phyloP scores from a whole-genome alignment of 148 eudicot genomes.

The Amaranthus palmeri region DNA sequence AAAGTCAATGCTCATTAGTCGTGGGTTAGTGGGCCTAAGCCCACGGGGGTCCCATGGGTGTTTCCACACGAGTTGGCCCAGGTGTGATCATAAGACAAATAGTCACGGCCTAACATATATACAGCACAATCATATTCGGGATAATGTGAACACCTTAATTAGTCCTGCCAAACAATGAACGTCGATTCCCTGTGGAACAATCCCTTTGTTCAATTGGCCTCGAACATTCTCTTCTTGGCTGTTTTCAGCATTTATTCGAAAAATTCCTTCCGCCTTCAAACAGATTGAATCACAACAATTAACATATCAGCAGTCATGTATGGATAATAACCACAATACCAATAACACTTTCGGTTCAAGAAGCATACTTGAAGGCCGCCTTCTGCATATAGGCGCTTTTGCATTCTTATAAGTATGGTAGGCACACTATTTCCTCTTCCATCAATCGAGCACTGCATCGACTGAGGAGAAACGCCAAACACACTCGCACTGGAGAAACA shows the following conservation, averaged over 20 bases:
- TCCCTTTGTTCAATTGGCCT: constrained; percentile 67
- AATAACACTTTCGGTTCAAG: neutral
- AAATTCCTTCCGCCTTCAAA: constrained; percentile 84
- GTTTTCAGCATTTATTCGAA: constrained; percentile 80
- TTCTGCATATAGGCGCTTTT: constrained; percentile 53
- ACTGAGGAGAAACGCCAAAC: constrained; percentile 83
- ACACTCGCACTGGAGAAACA: constrained; percentile 55
- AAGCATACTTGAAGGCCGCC: constrained; percentile 70
- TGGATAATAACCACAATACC: neutral
- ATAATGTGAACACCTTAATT: constrained; percentile 52
- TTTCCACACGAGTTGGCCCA: no score
- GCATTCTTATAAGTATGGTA: constrained; percentile 74
- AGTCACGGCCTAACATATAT: neutral
- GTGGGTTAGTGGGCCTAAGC: no score
- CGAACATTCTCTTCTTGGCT: constrained; percentile 64
- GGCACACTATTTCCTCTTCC: constrained; percentile 83
- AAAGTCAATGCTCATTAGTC: no score
- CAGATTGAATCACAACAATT: constrained; percentile 19
- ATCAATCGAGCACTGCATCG: constrained; percentile 86
- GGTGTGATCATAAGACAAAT: no score
- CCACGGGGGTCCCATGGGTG: no score
- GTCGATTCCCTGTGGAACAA: constrained; percentile 61
- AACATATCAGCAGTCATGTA: neutral
- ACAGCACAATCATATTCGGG: neutral
- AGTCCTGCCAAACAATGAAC: constrained; percentile 89